These are phyloP conservation scores for Syncephalastrum monosporum DNA, from an alignment of 371 early-diverging fungal species.

Conservation along the genomic window DNA sequence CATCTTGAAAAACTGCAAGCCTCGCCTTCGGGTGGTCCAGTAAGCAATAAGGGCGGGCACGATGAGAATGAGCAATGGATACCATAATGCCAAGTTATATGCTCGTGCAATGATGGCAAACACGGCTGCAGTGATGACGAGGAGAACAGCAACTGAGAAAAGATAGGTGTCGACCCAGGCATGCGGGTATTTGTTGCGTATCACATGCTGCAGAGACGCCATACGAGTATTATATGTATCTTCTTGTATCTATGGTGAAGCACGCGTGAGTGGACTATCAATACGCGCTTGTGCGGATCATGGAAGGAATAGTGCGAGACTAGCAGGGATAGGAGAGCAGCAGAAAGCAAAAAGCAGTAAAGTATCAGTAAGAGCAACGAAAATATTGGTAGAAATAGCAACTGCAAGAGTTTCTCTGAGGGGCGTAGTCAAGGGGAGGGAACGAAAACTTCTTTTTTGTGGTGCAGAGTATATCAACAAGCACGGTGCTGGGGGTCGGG, in stretches of 20 bases:
- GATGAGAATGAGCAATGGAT: constrained; percentile 29
- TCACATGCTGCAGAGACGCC: constrained; percentile 19
- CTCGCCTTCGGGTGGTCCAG: constrained; percentile 32
- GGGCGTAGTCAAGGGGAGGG: too few relatives aligned
- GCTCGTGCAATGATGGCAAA: constrained; percentile 34
- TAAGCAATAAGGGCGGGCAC: constrained; percentile 33
- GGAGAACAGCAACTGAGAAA: constrained; percentile 23
- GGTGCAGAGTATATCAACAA: too few relatives aligned
- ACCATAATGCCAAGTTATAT: constrained; percentile 22
- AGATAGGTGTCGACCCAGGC: constrained; percentile 31
- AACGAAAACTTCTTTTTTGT: too few relatives aligned
- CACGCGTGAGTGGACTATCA: too few relatives aligned
- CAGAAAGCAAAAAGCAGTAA: too few relatives aligned
- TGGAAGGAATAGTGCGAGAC: too few relatives aligned
- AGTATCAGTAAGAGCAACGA: too few relatives aligned
- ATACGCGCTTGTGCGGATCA: too few relatives aligned
- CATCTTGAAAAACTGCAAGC: constrained; percentile 17
- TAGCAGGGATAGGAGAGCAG: too few relatives aligned
- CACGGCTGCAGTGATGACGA: constrained; percentile 30
- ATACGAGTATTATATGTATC: constrained; percentile 25
- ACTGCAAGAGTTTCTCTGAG: too few relatives aligned
- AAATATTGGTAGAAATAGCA: too few relatives aligned
- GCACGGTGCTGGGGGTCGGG: too few relatives aligned
- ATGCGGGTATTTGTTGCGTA: constrained; percentile 25
- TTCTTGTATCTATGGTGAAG: constrained; percentile 19